Conservation (phyloP, 2,329 filamentous ascomycete genomes). For the Neoscytalidium dimidiatum region DNA sequence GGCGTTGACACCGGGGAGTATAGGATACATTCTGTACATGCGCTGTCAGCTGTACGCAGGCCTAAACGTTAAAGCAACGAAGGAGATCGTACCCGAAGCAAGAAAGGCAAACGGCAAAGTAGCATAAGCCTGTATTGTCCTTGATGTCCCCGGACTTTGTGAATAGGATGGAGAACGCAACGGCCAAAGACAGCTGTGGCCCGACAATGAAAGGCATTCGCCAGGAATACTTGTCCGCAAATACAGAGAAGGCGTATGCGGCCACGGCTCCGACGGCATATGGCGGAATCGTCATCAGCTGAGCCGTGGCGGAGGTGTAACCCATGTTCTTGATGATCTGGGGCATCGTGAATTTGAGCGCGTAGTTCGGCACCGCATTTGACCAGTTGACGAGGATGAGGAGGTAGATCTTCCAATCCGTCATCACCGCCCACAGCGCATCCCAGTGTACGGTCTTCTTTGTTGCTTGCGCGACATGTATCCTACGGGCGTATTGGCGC, state of each 20-base stretch:
- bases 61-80: neutral
- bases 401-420: constrained; percentile 12
- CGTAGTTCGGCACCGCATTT: constrained; percentile 32
- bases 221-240: constrained; percentile 31
- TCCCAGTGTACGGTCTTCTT: neutral
- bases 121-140: constrained; percentile 44
- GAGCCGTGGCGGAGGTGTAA: constrained; percentile 32
- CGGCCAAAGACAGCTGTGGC: constrained; percentile 33
- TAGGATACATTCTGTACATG: constrained; percentile 31
- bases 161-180: constrained; percentile 46
- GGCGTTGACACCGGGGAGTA: constrained; percentile 31
- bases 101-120: constrained; percentile 49
- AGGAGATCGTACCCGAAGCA: constrained; percentile 35
- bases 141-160: constrained; percentile 40
- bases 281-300: constrained; percentile 31
- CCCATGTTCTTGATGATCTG: constrained; percentile 29
- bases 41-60: constrained; percentile 18
- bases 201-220: constrained; percentile 32
- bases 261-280: constrained; percentile 29
- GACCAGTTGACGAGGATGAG: constrained; percentile 8
- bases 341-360: constrained; percentile 33
- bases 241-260: constrained; percentile 28
- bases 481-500: constrained; percentile 28
- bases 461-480: constrained; percentile 19
- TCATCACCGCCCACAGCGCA: neutral